Conservation (phyloP, 257 asterid species). For the Ophiorrhiza pumila region DNA sequence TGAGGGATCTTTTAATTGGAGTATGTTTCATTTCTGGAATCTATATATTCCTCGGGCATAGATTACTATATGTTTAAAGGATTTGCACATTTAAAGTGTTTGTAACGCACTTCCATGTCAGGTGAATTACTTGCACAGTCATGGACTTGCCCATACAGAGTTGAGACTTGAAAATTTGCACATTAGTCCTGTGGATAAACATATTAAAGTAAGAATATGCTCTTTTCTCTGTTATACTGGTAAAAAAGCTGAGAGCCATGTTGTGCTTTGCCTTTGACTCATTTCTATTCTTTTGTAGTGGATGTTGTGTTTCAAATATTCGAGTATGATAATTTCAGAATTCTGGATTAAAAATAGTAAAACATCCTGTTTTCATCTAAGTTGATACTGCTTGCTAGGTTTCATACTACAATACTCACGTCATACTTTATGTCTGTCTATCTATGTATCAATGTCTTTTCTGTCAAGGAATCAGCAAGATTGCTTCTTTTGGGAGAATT, state of each 20-base stretch:
- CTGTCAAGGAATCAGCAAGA: neutral
- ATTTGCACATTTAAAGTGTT: slow-evolving; percentile 13
- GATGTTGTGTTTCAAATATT: neutral
- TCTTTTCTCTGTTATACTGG: slow-evolving; percentile 14
- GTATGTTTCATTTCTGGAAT: slow-evolving; percentile 41
- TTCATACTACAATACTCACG: no score
- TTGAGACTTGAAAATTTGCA: slow-evolving; percentile 90
- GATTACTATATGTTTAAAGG: slow-evolving; percentile 3
- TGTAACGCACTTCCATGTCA: slow-evolving; percentile 27
- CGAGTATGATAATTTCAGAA: neutral
- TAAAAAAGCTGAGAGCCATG: slow-evolving; percentile 1
- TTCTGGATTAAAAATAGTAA: neutral
- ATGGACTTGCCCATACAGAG: slow-evolving; percentile 97
- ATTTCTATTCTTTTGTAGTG: neutral
- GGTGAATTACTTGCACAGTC: slow-evolving; percentile 97
- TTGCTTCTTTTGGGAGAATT: neutral
- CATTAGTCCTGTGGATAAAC: slow-evolving; percentile 81
- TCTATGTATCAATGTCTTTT: neutral
- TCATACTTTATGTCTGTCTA: neutral
- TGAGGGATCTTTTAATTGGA: slow-evolving; percentile 93
- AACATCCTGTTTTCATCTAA: neutral
- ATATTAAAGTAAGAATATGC: slow-evolving; percentile 67
- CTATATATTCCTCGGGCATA: slow-evolving; percentile 6
- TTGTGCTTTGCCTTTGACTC: neutral
- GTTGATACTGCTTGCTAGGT: neutral